A percentile compares a stretch with the other conserved stretches of the same genome.
Evolutionary conservation across 345 rosid genomes (phyloP).

Genomic region (Murraya paniculata): DNA sequence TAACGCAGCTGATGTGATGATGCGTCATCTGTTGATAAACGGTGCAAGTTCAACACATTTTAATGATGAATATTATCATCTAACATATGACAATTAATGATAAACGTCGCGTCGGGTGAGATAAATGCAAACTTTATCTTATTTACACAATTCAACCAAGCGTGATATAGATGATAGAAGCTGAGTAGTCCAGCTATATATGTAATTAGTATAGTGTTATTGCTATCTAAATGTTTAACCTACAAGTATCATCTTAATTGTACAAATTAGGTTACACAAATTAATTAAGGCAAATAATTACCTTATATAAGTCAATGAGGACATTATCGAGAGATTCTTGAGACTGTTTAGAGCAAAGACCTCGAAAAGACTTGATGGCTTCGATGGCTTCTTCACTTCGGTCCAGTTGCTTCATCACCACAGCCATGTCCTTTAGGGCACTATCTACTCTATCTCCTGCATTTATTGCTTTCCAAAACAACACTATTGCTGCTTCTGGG

Average conservation of each 20-base stretch:
- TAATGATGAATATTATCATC: not conserved
- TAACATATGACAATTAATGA: no score
- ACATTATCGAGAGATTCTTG: slow-evolving; percentile 93
- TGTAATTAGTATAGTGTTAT: no score
- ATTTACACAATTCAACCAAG: not conserved
- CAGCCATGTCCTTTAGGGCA: slow-evolving; percentile 89
- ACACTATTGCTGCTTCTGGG: slow-evolving; percentile 73
- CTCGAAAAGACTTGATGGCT: slow-evolving; percentile 80
- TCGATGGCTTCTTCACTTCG: slow-evolving; percentile 88
- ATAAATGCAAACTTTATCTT: not conserved
- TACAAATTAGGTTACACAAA: not conserved
- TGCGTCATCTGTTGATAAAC: no score
- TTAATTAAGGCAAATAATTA: slow-evolving; percentile 3
- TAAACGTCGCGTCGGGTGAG: not conserved
- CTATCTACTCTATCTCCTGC: slow-evolving; percentile 80
- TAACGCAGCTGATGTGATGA: no score
- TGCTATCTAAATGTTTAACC: not conserved
- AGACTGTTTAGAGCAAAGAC: slow-evolving; percentile 72
- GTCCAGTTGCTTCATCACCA: slow-evolving; percentile 82
- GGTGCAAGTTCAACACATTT: no score
- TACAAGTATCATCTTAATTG: no score
- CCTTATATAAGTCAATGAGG: slow-evolving; percentile 95
- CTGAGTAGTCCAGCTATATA: not conserved
- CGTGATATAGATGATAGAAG: not conserved
- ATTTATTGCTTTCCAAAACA: slow-evolving; percentile 92